Base-by-base conservation (phyloP, 2,329 filamentous ascomycete species). In the Zelopaecilomyces penicillatus region DNA sequence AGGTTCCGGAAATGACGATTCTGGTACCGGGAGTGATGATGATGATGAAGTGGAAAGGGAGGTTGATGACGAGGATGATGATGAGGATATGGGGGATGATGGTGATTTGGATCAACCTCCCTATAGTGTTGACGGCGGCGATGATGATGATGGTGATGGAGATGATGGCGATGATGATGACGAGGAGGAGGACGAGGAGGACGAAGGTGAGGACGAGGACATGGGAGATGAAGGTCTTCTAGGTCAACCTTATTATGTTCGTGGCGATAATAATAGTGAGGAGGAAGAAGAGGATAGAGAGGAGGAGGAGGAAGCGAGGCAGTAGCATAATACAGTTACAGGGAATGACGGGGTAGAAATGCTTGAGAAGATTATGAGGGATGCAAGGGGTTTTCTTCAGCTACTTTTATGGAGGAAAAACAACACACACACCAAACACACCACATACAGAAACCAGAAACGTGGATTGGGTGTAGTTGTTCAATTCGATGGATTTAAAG, bases 161-260 rank as follows among this genome's bases (percentile, higher is more conserved):
- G 53, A 54, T 3, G 57, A 54, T 7, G 50, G 54, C 6, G 49
- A 49, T 4, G 59, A 58, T 6, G 61, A 61, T 8, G 57, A 53
- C n/a, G 54, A 57, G 5, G 47, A 46, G 6, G 50, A 54, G 5
- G 50, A 53, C 6, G 56, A 57, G 6, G 52, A 53, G 2, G 55
- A 56, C 30, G 55, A 51, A 10, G 45, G 42, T 5, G 56, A 57
- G 0, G 57, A 59, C 8, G 59, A 50, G 2, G 47, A 52, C 5
- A 46, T 51, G 9, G 48, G 43, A 8, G 48, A 43, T 11, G 53
- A 51, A 10, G 51, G 19, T 19, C 19, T 19, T 19, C 2, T 19
- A 19, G 19, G 19, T 19, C 19, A 19, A 19, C 19, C 19, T 19
- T 19, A 19, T 19, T 19, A 19, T 19, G 19, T 19, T 19, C 19